phyloP scores from a whole-genome alignment of 2,329 filamentous ascomycete species.

The Chalara sp. region DNA sequence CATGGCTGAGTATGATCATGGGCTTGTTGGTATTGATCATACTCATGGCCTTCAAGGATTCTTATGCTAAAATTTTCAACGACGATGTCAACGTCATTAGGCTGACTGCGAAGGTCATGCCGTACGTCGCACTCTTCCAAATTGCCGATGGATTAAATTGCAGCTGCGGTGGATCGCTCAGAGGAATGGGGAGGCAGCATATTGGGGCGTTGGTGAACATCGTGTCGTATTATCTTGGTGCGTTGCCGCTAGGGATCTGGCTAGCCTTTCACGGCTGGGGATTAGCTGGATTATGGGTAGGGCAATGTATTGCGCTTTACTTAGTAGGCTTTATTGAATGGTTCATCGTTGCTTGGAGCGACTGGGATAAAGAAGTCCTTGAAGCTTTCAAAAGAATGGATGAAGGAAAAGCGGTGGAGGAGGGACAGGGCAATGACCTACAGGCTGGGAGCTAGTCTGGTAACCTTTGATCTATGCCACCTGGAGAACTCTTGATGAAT shows the following conservation, averaged over 20 bases:
- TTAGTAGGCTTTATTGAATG: constrained; percentile 74
- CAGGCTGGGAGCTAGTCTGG: not conserved
- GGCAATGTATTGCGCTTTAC: constrained; percentile 75
- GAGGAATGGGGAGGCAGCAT: constrained; percentile 84
- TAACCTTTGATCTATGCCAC: too few relatives aligned
- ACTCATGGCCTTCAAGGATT: constrained; percentile 63
- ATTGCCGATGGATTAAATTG: constrained; percentile 85
- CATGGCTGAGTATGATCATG: constrained; percentile 63
- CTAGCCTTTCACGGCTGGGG: constrained; percentile 85
- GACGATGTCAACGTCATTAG: constrained; percentile 64
- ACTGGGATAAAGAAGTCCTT: constrained; percentile 69
- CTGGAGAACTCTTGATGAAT: too few relatives aligned
- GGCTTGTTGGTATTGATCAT: constrained; percentile 61
- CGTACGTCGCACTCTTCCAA: constrained; percentile 83
- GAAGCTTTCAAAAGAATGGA: constrained; percentile 69
- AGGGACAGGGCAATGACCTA: not conserved
- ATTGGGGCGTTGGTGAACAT: constrained; percentile 78
- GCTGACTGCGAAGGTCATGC: constrained; percentile 72
- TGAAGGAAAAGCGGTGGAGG: not conserved
- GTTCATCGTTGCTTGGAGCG: constrained; percentile 68
- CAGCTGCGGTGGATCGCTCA: constrained; percentile 70
- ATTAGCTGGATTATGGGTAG: constrained; percentile 72
- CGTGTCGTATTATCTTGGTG: constrained; percentile 76
- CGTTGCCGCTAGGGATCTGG: constrained; percentile 74
- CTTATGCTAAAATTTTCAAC: constrained; percentile 77